These are phyloP conservation scores for Geotrichum candidum DNA, from an alignment of 1,139 yeast genomes.

Conservation along the genomic window DNA sequence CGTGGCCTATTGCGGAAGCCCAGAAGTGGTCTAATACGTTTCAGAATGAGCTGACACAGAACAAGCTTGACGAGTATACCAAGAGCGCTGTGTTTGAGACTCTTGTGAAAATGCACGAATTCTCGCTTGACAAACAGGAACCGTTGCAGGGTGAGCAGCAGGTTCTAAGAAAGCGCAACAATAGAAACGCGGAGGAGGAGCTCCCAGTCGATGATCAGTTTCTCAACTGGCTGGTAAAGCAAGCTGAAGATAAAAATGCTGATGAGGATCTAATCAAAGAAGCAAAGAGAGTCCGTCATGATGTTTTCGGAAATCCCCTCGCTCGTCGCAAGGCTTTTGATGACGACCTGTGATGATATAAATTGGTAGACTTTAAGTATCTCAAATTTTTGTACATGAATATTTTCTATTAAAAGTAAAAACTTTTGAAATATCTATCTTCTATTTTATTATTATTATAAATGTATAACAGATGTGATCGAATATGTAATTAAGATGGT, in stretches of 20 bases:
- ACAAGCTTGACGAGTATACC: conserved; percentile 12
- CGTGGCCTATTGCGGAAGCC: conserved; percentile 21
- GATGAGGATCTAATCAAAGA: conserved; percentile 38
- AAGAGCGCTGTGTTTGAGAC: conserved; percentile 25
- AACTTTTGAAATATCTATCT: not conserved
- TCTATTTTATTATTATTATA: not conserved
- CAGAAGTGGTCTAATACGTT: conserved; percentile 22
- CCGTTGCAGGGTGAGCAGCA: not conserved
- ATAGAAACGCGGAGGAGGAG: conserved; percentile 9
- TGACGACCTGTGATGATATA: conserved; percentile 45
- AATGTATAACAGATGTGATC: conserved; percentile 23
- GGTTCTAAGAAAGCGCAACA: conserved; percentile 9
- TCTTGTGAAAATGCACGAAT: conserved; percentile 26
- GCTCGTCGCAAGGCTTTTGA: conserved; percentile 48
- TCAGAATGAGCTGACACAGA: conserved; percentile 18
- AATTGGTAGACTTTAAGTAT: conserved; percentile 26
- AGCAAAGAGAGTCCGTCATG: conserved; percentile 50
- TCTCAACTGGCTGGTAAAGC: conserved; percentile 53
- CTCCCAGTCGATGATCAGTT: conserved; percentile 33
- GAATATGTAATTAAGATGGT: conserved; percentile 44
- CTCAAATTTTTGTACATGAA: conserved; percentile 35
- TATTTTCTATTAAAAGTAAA: conserved; percentile 32
- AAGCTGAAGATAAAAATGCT: conserved; percentile 37
- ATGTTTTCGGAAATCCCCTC: conserved; percentile 72
- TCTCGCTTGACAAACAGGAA: conserved; percentile 13